Percentiles rank a stretch among this genome's conserved stretches.
These are phyloP conservation scores for Crithidia expoeki DNA, from an alignment of 208 protist species.

Conservation along the genomic window DNA sequence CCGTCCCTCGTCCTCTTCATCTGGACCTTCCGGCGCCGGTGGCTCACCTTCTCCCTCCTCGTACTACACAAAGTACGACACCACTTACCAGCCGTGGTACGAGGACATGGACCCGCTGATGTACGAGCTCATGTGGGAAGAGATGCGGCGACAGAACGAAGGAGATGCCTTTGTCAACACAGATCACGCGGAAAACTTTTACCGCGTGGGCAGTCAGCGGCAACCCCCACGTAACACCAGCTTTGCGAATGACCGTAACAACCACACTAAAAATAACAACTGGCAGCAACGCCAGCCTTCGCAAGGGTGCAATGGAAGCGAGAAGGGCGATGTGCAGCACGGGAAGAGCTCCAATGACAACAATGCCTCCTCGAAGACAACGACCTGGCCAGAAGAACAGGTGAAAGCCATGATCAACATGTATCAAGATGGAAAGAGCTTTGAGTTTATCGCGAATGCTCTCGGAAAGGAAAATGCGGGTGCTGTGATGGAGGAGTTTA, in stretches of 20 bases:
- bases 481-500: slow-evolving; percentile 82
- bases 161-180: slow-evolving; percentile 38
- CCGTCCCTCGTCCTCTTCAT: neutral
- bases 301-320: slow-evolving; percentile 13
- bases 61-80: slow-evolving; percentile 57
- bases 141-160: slow-evolving; percentile 83
- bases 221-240: slow-evolving; percentile 9
- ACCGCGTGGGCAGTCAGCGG: slow-evolving; percentile 19
- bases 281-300: slow-evolving; percentile 5
- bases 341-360: slow-evolving; percentile 17
- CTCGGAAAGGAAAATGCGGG: slow-evolving; percentile 61
- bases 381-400: slow-evolving; percentile 76
- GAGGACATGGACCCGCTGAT: slow-evolving; percentile 86
- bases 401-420: slow-evolving; percentile 85
- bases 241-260: slow-evolving; percentile 1
- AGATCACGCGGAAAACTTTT: slow-evolving; percentile 27
- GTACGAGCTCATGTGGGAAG: slow-evolving; percentile 93
- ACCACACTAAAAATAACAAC: neutral
- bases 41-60: slow-evolving; percentile 19
- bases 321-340: slow-evolving; percentile 10
- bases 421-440: slow-evolving; percentile 92
- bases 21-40: slow-evolving; percentile 3
- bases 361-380: slow-evolving; percentile 32
- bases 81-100: slow-evolving; percentile 77
- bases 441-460: slow-evolving; percentile 92